Base-by-base conservation (phyloP, 352 stramenopile genomes). In the Thalassiosira ordinaria region DNA sequence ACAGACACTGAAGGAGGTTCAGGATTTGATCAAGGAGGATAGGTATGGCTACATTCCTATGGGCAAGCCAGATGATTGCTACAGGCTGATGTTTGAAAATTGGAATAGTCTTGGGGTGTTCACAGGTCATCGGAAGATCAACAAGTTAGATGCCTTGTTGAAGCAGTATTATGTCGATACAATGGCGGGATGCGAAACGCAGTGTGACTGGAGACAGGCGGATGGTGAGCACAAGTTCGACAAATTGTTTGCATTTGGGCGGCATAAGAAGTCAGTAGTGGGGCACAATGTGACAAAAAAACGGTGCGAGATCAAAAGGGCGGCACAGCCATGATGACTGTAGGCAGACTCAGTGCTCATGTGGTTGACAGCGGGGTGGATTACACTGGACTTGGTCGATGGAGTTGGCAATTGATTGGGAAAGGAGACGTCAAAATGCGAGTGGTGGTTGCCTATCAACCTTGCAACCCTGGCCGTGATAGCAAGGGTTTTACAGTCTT, bases 31-130 rank as follows among this genome's bases (percentile, higher is more conserved):
- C 44, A 52, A 52, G 14, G 14, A 6, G 5, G 44, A 18, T 7
- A 52, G 20, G 44, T 52, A 52, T 52, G 55, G 55, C 14, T 64
- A 27, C 31, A 13, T 46, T 46, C 55, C 27, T 24, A 9, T n/a
- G 31, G 26, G 11, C 2, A 64, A 64, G 55, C 31, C 55, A 37
- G n/a, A 46, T 46, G 55, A 22, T 14, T 33, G 18, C 3, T 27
- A n/a, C 0, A 5, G 39, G 4, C 27, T 68, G 1, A 56, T 56
- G 35, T 68, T 41, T 55, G 35, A 68, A 29, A 68, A 68, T 18
- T 68, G 37, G 59, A 68, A 68, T 24, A 68, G 59, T 16, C 59
- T 68, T 1, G 59, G 59, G 1, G 37, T 68, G 13, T 55, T 55
- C 35, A 68, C 35, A 13, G 26, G 47, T 1, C 1, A 14, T 2